These are phyloP conservation scores for Venturia effusa DNA, from an alignment of 2,329 filamentous ascomycete species.

Conservation along the genomic window DNA sequence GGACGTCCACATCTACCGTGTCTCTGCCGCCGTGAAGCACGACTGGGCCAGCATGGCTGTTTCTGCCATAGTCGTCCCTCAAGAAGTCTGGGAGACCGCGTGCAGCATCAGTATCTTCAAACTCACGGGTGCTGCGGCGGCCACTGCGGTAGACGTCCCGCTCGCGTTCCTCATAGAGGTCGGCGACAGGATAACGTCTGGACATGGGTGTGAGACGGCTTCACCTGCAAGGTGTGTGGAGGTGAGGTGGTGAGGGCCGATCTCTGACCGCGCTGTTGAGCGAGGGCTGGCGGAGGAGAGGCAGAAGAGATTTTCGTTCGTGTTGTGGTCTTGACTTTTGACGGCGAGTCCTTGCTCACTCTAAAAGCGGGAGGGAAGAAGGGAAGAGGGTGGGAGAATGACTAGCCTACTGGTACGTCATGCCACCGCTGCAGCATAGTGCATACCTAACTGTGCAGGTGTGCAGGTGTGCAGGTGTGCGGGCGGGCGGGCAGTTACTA, in stretches of 20 bases:
- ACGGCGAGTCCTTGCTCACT: not conserved
- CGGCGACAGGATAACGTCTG: conserved; percentile 33
- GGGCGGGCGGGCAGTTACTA: no score
- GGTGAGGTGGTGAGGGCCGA: not conserved
- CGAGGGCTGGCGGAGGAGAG: not conserved
- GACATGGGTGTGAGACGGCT: conserved; percentile 23
- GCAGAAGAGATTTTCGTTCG: conserved; percentile 1
- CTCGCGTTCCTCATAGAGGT: conserved; percentile 38
- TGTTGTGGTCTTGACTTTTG: not conserved
- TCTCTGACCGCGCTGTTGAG: not conserved
- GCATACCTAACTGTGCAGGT: no score
- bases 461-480: no score
- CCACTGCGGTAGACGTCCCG: conserved; percentile 36
- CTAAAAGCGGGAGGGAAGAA: conserved; percentile 2
- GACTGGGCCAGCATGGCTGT: conserved; percentile 29
- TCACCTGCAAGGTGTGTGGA: conserved; percentile 1
- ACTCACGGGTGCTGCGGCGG: conserved; percentile 30
- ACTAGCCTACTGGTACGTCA: conserved; percentile 3
- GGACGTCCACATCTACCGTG: not conserved
- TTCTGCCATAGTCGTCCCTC: conserved; percentile 38
- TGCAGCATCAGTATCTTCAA: conserved; percentile 37
- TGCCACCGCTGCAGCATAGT: not conserved
- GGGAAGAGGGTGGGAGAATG: no score
- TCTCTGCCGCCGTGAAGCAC: conserved; percentile 30
- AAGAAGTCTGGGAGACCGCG: conserved; percentile 36